Base-by-base conservation (phyloP, 2,329 filamentous ascomycete genomes). In the Polytolypa hystricis region DNA sequence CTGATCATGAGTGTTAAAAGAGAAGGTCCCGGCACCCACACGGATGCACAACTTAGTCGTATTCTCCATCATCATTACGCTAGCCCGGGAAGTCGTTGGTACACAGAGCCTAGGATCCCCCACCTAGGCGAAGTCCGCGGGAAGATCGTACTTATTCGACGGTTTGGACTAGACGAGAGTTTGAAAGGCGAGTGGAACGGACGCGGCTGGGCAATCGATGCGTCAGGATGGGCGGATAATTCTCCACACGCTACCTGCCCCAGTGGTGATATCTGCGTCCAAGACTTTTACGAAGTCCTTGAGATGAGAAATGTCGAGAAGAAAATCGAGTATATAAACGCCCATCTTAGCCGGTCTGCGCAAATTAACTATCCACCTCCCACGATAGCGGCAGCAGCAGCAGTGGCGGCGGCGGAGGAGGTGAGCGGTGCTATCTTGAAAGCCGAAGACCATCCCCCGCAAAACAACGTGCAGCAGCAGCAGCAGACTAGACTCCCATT, bases 271-370 rank as follows among this genome's bases (percentile, higher is more conserved):
- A 76, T 95, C 41, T 79, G 83, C 46, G 79, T 96, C 28, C 91
- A 96, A 64, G 91, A 96, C 64, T 95, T 89, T 60, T 96, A 93
- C 68, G 85, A 93, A 53, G 77, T 98, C 21, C 64, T 79, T 30
- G 76, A 85, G 58, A 77, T 73, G 15, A 66, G 74, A 41, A 81
- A 80, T 48, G 89, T 96, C 41, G 69, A 79, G 25, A 77, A 79
- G 60, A 98, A 96, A 69, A 81, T 93, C 41, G 61, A 69, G 28
- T 79, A 79, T 50, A 77, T 76, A 36, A 77, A 72, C 41, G 77
- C 79, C 16, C 86, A 94, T 49, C 74, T 95, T 31, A 77, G 81
- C 54, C 77, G 85, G 19, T 76, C 86, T 4, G 72, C 71, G 21
- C 48, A 55, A 16, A 66, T 70, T 51, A 63, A 66, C 39, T 62